Percentiles rank a stretch among this genome's conserved stretches.
phyloP scores from a whole-genome alignment of 306 rosid genomes.

The Quercus dentata region DNA sequence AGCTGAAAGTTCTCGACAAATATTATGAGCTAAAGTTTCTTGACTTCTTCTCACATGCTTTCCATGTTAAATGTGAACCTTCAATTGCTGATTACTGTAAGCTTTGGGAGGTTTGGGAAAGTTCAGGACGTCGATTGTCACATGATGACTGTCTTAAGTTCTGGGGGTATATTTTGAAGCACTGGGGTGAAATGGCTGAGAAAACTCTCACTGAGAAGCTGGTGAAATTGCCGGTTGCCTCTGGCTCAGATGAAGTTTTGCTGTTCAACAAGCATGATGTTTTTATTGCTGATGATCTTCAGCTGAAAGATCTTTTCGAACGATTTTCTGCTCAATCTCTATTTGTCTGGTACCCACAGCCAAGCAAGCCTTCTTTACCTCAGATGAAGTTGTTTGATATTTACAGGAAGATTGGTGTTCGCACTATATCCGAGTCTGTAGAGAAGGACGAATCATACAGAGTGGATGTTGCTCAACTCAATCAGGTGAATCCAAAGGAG shows the following conservation, averaged over 20 bases:
- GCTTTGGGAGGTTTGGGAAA: conserved; percentile 73
- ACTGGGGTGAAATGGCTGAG: conserved; percentile 21
- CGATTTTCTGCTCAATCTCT: conserved; percentile 21
- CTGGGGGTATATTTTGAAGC: conserved; percentile 48
- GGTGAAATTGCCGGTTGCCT: conserved; percentile 50
- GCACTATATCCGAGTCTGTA: conserved; percentile 50
- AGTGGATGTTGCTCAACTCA: conserved; percentile 8
- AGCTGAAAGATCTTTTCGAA: conserved; percentile 54
- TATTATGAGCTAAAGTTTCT: conserved; percentile 32
- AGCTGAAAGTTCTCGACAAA: conserved; percentile 37
- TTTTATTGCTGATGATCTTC: conserved; percentile 67
- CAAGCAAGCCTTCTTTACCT: conserved; percentile 30
- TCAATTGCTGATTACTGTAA: conserved; percentile 43
- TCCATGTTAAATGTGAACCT: conserved; percentile 39
- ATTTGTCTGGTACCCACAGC: conserved; percentile 75
- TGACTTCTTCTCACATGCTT: conserved; percentile 39
- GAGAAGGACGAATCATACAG: conserved; percentile 31
- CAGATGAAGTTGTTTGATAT: conserved; percentile 37
- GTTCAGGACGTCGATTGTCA: conserved; percentile 28
- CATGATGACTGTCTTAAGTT: conserved; percentile 51
- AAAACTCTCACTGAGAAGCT: conserved; percentile 30
- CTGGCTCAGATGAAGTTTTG: conserved; percentile 26
- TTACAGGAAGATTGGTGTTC: conserved; percentile 54
- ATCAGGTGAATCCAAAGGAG: conserved; percentile 18
- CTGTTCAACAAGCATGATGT: conserved; percentile 43